Evolutionary conservation across 306 rosid species (phyloP), one percentile per base, ranked within the genome.

Genomic region (Carpinus fangiana): DNA sequence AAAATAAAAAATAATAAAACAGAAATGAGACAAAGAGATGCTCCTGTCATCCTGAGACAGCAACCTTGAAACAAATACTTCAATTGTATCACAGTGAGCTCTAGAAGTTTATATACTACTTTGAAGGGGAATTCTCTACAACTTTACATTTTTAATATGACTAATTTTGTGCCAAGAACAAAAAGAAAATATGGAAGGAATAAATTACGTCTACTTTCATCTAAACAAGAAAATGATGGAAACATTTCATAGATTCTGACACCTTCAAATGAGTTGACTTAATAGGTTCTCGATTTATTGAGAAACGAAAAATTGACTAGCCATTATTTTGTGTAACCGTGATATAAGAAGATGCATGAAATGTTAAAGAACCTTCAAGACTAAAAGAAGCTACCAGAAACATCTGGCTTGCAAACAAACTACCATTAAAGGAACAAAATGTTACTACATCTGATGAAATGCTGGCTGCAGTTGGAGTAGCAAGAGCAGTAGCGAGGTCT

Each of bases 401-500:
- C 26, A 23, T 23, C 26, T 23, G 26, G 26, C 26, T 1, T 23
- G 26, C 26, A 23, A 23, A 23, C 26, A 23, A 23, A 23, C 26
- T 23, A 23, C 26, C 26, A 23, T 23, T 23, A 23, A 23, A 23
- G 26, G 26, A 23, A 23, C 26, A 23, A 23, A 23, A 23, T 23
- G 26, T 23, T 23, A 23, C 26, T 23, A 23, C 26, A 23, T 23
- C 26, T 23, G 26, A 23, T 23, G 26, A 23, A 23, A 23, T 23
- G 26, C 26, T 23, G 26, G 26, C 26, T 23, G 26, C 26, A 23
- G 26, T 23, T 23, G 26, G 26, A 23, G 26, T 23, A 23, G 26
- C 26, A 23, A 23, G 26, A 23, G 26, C 26, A 23, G 26, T 28
- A 8, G 90, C 90, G 2, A 76, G 90, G 51, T 12, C 36, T 8